A percentile compares a stretch with the other conserved stretches of the same genome.
These are phyloP conservation scores for Carex kokanica DNA, from an alignment of 176 grass and related monocot species.

Conservation along the genomic window DNA sequence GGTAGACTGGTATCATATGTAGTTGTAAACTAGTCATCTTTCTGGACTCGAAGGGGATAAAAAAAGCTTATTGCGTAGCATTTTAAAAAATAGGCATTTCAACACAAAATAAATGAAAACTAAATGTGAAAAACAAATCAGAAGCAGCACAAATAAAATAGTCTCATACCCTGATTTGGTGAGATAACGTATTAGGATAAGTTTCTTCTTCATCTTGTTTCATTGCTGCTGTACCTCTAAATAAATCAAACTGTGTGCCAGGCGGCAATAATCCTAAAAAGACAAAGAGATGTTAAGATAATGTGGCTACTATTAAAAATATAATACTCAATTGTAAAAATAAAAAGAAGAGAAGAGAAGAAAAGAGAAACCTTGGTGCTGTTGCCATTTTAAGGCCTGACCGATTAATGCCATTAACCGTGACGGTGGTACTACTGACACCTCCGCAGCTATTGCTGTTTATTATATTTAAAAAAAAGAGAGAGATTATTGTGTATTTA, in stretches of 20 bases:
- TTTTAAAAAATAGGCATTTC: slow-evolving; percentile 12
- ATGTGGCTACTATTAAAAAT: not conserved
- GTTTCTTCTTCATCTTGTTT: slow-evolving; percentile 97
- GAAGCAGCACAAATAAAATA: slow-evolving; percentile 1
- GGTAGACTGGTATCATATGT: not conserved
- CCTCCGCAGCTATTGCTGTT: slow-evolving; percentile 88
- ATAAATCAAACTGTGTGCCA: slow-evolving; percentile 98
- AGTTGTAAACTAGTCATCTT: not conserved
- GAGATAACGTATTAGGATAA: slow-evolving; percentile 67
- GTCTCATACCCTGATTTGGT: slow-evolving; percentile 85
- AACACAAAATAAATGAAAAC: slow-evolving; percentile 1
- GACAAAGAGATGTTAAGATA: slow-evolving; percentile 19
- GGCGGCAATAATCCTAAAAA: slow-evolving; percentile 77
- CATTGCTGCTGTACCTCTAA: slow-evolving; percentile 97
- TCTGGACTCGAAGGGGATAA: not conserved
- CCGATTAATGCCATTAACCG: slow-evolving; percentile 96
- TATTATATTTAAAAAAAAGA: slow-evolving; percentile 22
- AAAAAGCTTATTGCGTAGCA: not conserved
- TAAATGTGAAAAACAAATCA: slow-evolving; percentile 13
- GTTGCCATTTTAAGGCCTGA: slow-evolving; percentile 98
- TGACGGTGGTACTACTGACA: slow-evolving; percentile 92
- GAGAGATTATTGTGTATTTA: slow-evolving; percentile 1
- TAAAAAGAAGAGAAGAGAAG: not conserved
- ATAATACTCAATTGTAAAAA: not conserved
- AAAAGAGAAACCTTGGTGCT: slow-evolving; percentile 75